phyloP scores from a whole-genome alignment of 2,329 filamentous ascomycete genomes.

The Xylaria sp. region DNA sequence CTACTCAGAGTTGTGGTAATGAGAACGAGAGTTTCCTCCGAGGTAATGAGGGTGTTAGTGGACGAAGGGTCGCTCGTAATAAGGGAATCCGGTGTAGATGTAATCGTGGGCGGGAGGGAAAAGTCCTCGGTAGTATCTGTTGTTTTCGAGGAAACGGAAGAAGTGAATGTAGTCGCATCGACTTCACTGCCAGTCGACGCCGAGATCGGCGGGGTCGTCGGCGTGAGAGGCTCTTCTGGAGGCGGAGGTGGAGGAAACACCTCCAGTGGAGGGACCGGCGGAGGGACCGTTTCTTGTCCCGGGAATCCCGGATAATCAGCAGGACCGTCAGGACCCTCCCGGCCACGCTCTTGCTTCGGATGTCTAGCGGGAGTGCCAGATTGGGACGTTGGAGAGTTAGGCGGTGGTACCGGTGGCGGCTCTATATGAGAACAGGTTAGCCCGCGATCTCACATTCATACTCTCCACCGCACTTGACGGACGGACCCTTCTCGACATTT shows the following conservation, averaged over 20 bases:
- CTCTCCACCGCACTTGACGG: conserved; percentile 15
- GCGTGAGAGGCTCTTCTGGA: conserved; percentile 4
- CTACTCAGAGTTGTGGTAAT: conserved; percentile 10
- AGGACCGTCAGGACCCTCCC: conserved; percentile 11
- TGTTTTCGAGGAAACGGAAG: conserved; percentile 12
- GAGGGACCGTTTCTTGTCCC: background rate
- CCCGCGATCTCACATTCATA: background rate
- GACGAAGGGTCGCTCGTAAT: conserved; percentile 9
- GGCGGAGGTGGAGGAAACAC: too few relatives aligned
- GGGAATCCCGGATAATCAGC: background rate
- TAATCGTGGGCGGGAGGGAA: conserved; percentile 15
- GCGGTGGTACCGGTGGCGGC: conserved; percentile 16
- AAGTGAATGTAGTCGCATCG: conserved; percentile 17
- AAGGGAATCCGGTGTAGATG: conserved; percentile 15
- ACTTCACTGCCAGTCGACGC: conserved; percentile 6
- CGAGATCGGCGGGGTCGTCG: background rate
- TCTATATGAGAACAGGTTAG: conserved; percentile 19
- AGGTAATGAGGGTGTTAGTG: conserved; percentile 19
- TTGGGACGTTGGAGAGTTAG: conserved; percentile 12
- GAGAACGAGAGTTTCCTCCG: conserved; percentile 6
- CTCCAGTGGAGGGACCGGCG: conserved; percentile 6
- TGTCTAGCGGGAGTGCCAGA: conserved; percentile 6
- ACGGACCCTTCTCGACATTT: conserved; percentile 23
- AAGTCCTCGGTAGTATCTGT: conserved; percentile 9
- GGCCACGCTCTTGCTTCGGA: conserved; percentile 17